phyloP scores from a whole-genome alignment of 108 stramenopile species.

The Discostella stelligeroides region DNA sequence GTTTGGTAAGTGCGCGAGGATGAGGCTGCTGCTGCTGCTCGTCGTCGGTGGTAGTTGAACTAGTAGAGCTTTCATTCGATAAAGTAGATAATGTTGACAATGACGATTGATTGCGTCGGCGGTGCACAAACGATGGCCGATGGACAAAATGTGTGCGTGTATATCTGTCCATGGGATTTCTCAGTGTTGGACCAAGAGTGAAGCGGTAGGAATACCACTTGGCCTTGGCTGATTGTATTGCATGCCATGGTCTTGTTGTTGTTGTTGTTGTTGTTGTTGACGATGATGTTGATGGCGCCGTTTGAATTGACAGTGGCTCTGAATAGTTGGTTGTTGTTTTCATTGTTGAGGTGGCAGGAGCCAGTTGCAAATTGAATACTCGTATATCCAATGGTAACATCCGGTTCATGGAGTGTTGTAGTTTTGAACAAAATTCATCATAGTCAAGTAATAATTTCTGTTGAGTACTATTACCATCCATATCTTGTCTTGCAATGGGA shows the following conservation, averaged over 20 bases:
- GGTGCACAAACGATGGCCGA: constrained; percentile 29
- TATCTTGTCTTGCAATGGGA: neutral
- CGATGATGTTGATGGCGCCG: neutral
- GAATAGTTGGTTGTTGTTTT: constrained; percentile 10
- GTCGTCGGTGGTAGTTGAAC: neutral
- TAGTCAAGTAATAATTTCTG: neutral
- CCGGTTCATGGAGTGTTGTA: constrained; percentile 65
- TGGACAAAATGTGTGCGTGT: constrained; percentile 64
- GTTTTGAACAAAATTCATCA: constrained; percentile 27
- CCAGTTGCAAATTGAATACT: constrained; percentile 57
- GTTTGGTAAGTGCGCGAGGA: constrained; percentile 13
- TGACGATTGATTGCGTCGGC: neutral
- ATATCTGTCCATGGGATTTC: constrained; percentile 70
- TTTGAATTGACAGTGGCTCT: neutral
- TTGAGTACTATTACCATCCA: neutral
- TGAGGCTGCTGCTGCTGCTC: neutral
- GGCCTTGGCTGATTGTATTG: constrained; percentile 53
- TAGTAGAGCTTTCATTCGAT: too few relatives aligned
- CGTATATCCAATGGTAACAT: constrained; percentile 68
- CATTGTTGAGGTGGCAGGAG: constrained; percentile 32
- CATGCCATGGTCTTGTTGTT: constrained; percentile 61
- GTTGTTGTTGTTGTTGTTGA: neutral
- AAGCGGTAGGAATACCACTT: constrained; percentile 85
- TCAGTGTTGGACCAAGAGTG: constrained; percentile 45
- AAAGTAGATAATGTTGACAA: too few relatives aligned